Evolutionary conservation across 1,284 basidiomycete genomes (phyloP), one percentile per base, ranked within the genome.

Genomic region (Ustilago bromivora): DNA sequence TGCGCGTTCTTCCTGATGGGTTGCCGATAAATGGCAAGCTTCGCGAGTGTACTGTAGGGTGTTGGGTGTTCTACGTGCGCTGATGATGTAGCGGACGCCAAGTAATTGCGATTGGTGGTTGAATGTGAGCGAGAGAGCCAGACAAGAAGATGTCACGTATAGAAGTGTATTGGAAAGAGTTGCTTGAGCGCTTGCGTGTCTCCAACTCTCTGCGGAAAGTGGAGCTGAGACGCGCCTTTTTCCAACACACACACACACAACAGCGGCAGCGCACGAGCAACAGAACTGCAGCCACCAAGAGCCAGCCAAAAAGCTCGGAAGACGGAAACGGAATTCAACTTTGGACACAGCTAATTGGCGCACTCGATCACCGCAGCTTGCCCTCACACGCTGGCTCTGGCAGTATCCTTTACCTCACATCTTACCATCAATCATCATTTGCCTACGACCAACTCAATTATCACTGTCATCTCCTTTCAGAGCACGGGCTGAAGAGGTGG

Each of bases 131-230:
- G 28, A n/a, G 49, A 55, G 51, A 43, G 19, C 46, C 19, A n/a
- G 49, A 55, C 41, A 43, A 58, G 65, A 61, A 35, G 58, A 19
- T 57, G 58, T 43, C 28, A 41, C 10, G 54, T 53, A 4, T 2
- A 34, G 6, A 31, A 46, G 35, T 46, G 28, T n/a, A 13, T 15
- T 4, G 23, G 49, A 54, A 38, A 7, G 56, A 57, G 54, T 65
- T 59, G 60, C 31, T 63, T 53, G 52, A 54, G 47, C 68, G 68
- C 68, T 71, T 65, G 68, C 68, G 68, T 71, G 68, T 71, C 68
- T 63, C 57, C 62, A 36, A 55, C 32, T 23, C 19, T 40, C 11
- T 47, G 23, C 28, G 11, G 12, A 15, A 63, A 69, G 66, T 68
- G 66, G 58, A 68, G 66, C 60, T 53, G 56, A 47, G 60, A 69